Conservation (phyloP, 2,329 filamentous ascomycete genomes). For the Xylariomycetidae sp. region DNA sequence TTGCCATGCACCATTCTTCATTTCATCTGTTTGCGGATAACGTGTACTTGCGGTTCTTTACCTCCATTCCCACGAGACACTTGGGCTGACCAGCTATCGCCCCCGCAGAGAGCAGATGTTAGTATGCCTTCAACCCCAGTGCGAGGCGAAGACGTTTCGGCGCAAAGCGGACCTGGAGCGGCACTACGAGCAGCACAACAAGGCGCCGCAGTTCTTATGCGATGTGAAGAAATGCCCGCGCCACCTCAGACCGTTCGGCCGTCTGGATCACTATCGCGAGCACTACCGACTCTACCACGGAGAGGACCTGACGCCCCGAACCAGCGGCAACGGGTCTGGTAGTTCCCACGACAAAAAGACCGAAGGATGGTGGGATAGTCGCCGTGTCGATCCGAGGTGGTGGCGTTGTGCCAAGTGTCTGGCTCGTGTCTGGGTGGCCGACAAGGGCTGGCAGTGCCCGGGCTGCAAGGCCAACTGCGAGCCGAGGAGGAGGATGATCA, state of each 20-base stretch:
- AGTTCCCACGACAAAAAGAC: constrained; percentile 13
- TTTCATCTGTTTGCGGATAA: too few relatives aligned
- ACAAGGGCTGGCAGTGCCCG: constrained; percentile 38
- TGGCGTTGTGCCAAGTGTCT: constrained; percentile 52
- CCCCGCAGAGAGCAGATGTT: too few relatives aligned
- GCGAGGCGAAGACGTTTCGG: constrained; percentile 35
- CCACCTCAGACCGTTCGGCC: constrained; percentile 39
- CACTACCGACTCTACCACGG: constrained; percentile 50
- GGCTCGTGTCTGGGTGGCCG: constrained; percentile 34
- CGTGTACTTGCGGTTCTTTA: too few relatives aligned
- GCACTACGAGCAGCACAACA: constrained; percentile 44
- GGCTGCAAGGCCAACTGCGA: constrained; percentile 43
- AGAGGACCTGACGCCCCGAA: constrained; percentile 37
- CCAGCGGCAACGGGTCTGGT: constrained; percentile 10
- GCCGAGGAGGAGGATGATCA: constrained; percentile 29
- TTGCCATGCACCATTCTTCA: too few relatives aligned
- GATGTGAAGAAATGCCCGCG: constrained; percentile 47
- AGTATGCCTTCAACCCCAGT: too few relatives aligned
- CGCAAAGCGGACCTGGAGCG: constrained; percentile 49
- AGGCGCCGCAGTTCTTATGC: constrained; percentile 38
- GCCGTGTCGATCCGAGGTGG: constrained; percentile 36
- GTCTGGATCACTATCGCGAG: constrained; percentile 51
- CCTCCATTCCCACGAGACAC: too few relatives aligned
- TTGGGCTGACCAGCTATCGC: too few relatives aligned
- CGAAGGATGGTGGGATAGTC: constrained; percentile 33